phyloP scores from a whole-genome alignment of 148 eudicot species.

The Rheum nobile region DNA sequence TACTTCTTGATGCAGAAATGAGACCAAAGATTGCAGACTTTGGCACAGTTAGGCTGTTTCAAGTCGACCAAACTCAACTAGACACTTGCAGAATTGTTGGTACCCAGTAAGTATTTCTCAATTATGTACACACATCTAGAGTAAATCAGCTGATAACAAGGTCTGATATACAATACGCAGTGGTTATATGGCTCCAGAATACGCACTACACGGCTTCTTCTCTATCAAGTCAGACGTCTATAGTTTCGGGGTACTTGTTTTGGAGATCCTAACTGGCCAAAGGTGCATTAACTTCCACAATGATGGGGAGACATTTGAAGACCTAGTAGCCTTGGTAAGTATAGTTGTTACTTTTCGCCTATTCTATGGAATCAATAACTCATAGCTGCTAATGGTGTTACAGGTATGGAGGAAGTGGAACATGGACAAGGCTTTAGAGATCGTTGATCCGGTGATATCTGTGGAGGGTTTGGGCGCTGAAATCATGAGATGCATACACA shows the following conservation, averaged over 20 bases:
- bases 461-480: background rate
- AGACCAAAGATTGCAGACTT: conserved; percentile 34
- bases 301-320: conserved; percentile 7
- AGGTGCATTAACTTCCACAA: conserved; percentile 1
- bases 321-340: conserved; percentile 31
- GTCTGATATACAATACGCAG: conserved; percentile 13
- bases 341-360: background rate
- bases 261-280: conserved; percentile 37
- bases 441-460: conserved; percentile 16
- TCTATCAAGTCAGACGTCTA: conserved; percentile 43
- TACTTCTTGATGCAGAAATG: conserved; percentile 20
- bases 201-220: conserved; percentile 26
- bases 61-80: conserved; percentile 13
- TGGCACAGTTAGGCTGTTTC: conserved; percentile 23
- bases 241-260: conserved; percentile 41
- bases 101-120: conserved; percentile 24
- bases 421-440: background rate
- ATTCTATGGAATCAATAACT: background rate
- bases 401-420: conserved; percentile 30
- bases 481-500: conserved; percentile 18
- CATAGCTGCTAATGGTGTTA: background rate
- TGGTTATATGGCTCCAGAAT: conserved; percentile 59
- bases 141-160: background rate
- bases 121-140: background rate
- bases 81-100: conserved; percentile 22